These are phyloP conservation scores for Termitomyces sp. DNA, from an alignment of 768 basidiomycete genomes.

Conservation along the genomic window DNA sequence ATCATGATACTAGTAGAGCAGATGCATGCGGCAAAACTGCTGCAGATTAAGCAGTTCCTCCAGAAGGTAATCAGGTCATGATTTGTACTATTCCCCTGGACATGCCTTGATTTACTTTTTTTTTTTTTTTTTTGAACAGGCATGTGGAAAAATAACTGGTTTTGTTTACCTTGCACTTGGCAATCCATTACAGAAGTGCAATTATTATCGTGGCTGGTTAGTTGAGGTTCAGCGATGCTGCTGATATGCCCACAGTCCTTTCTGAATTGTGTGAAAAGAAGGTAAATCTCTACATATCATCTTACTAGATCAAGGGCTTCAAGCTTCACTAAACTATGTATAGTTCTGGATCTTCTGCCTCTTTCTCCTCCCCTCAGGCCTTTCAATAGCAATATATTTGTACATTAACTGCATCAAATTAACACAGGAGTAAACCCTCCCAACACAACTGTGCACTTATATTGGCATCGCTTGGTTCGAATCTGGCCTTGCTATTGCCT, in stretches of 20 bases:
- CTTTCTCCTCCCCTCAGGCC: no score
- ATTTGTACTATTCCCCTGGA: slow-evolving; percentile 91
- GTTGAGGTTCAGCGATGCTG: slow-evolving; percentile 82
- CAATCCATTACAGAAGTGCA: slow-evolving; percentile 89
- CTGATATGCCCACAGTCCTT: slow-evolving; percentile 75
- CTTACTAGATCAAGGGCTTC: slow-evolving; percentile 83
- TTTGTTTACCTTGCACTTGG: slow-evolving; percentile 88
- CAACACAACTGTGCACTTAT: no score
- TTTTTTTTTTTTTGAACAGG: slow-evolving; percentile 39
- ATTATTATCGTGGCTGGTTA: slow-evolving; percentile 94
- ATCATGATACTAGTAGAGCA: slow-evolving; percentile 50
- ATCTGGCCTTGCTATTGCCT: no score
- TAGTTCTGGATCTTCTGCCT: no score
- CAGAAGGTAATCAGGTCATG: slow-evolving; percentile 89
- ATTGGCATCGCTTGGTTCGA: no score
- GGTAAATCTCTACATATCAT: slow-evolving; percentile 37
- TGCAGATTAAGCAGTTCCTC: slow-evolving; percentile 48
- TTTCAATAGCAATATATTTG: no score
- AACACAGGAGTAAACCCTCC: no score
- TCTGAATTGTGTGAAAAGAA: slow-evolving; percentile 78
- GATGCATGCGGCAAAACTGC: slow-evolving; percentile 56
- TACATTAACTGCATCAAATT: no score
- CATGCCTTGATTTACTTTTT: slow-evolving; percentile 4
- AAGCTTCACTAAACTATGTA: no score
- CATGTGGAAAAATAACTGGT: slow-evolving; percentile 71